Base-by-base conservation (phyloP, 1,284 basidiomycete genomes). In the Leucoagaricus sp. region DNA sequence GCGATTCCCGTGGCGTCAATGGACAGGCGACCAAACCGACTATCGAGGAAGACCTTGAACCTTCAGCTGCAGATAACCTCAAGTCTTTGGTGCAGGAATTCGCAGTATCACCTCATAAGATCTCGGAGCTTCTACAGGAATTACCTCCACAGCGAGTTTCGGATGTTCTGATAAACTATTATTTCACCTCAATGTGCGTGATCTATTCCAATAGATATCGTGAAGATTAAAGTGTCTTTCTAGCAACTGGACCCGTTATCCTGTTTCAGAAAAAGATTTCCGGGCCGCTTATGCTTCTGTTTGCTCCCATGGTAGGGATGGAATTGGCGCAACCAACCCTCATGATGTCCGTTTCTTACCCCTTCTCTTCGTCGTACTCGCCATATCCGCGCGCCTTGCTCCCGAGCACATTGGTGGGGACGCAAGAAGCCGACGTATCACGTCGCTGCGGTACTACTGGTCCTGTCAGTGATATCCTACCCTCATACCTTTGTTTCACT, bases 181-280 rank as follows among this genome's bases (percentile, higher is more conserved):
- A 93, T 63, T 93, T 93, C 64, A 71, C 75, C 34, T 76, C 82
- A n/a, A 83, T 93, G 90, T 91, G 64, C 66, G 87, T 75, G 12
- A 19, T 55, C 26, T 46, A 41, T 60, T 26, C 26, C 19, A 46
- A 44, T 12, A 55, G 15, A 23, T 34, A 15, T 52, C 41, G 48
- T 60, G 17, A 58, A 36, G 49, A 41, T 58, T 38, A 15, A 60
- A 8, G 23, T 45, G 49, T 46, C 47, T 28, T 55, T 40, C 68
- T 64, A 94, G 95, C 71, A 97, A 97, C 69, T 94, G 92, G 82
- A 94, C 94, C n/a, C 85, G 94, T 38, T 95, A 96, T 71, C 94
- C 94, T 28, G 84, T 97, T 29, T 93, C 93, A 46, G 94, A 96
- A 64, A 82, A 83, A 48, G 87, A 93, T 55, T 97, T 97, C 71